These are phyloP conservation scores for Calocera viscosa DNA, from an alignment of 768 basidiomycete genomes.

Conservation along the genomic window DNA sequence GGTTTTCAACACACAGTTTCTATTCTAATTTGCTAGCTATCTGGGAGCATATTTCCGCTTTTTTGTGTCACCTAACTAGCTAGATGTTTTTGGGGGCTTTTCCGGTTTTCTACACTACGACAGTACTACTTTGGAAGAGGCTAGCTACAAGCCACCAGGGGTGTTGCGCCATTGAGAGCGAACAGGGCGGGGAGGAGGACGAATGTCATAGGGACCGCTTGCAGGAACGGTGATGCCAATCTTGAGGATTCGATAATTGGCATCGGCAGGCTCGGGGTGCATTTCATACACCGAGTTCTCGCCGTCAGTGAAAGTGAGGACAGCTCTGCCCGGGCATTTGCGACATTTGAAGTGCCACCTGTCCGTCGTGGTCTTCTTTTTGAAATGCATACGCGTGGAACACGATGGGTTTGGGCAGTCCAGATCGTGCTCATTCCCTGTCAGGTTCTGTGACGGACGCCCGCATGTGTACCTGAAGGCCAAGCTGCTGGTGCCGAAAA, in stretches of 20 bases:
- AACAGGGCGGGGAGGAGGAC: background rate
- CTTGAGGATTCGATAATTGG: background rate
- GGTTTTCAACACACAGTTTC: too few relatives aligned
- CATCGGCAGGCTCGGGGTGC: background rate
- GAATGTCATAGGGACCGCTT: background rate
- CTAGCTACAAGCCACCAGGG: background rate
- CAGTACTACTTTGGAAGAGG: background rate
- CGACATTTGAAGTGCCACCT: background rate
- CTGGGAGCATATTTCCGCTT: too few relatives aligned
- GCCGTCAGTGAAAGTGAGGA: background rate
- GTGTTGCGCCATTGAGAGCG: background rate
- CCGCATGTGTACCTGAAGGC: background rate
- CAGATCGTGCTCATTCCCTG: background rate
- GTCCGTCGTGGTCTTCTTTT: background rate
- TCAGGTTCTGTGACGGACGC: background rate
- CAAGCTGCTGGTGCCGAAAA: background rate
- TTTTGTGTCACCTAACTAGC: too few relatives aligned
- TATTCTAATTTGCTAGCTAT: too few relatives aligned
- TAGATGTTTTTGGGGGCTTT: background rate
- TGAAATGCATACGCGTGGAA: background rate
- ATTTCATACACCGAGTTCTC: background rate
- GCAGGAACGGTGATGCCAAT: background rate
- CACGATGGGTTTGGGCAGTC: background rate
- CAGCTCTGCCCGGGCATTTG: background rate
- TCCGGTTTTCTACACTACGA: background rate